These are phyloP conservation scores for Bruguiera hainesii DNA, from an alignment of 441 rosid species.

Conservation along the genomic window DNA sequence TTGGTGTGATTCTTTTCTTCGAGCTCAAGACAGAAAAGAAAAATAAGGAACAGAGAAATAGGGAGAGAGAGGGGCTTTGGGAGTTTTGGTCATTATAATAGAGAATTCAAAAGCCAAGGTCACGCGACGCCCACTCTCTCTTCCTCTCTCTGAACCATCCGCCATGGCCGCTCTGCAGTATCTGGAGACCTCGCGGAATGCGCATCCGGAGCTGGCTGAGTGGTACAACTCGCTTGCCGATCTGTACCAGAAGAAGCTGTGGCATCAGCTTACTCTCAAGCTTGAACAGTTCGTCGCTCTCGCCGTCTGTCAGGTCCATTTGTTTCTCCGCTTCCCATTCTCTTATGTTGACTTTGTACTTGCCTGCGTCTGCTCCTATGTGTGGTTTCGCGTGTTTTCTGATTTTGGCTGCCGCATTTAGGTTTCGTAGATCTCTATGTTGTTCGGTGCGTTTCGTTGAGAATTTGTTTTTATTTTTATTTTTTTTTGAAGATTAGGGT, in stretches of 20 bases:
- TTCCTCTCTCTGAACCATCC: neutral
- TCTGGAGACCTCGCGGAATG: slow-evolving; percentile 54
- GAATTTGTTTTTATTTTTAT: slow-evolving; percentile 6
- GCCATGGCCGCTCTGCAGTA: slow-evolving; percentile 84
- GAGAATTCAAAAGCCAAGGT: too few species aligned
- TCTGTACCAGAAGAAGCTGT: slow-evolving; percentile 94
- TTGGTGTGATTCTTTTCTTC: slow-evolving; percentile 35
- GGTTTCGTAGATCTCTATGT: too few species aligned
- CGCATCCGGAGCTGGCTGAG: slow-evolving; percentile 70
- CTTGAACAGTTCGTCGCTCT: slow-evolving; percentile 90
- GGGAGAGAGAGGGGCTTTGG: neutral
- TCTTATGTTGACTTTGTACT: too few species aligned
- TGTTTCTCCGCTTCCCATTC: neutral
- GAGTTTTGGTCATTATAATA: too few species aligned
- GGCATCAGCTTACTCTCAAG: slow-evolving; percentile 98
- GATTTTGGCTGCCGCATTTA: too few species aligned
- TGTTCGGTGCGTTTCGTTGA: too few species aligned
- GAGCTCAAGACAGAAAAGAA: slow-evolving; percentile 39
- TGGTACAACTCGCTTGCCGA: slow-evolving; percentile 83
- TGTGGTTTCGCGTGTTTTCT: too few species aligned
- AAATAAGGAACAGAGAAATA: too few species aligned
- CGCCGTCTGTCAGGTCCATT: slow-evolving; percentile 67
- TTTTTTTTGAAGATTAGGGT: too few species aligned
- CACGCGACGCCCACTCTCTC: too few species aligned
- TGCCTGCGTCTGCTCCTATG: too few species aligned